Evolutionary conservation across 441 rosid genomes (phyloP), one percentile per base, ranked within the genome.

Genomic region (Brassica balearica): DNA sequence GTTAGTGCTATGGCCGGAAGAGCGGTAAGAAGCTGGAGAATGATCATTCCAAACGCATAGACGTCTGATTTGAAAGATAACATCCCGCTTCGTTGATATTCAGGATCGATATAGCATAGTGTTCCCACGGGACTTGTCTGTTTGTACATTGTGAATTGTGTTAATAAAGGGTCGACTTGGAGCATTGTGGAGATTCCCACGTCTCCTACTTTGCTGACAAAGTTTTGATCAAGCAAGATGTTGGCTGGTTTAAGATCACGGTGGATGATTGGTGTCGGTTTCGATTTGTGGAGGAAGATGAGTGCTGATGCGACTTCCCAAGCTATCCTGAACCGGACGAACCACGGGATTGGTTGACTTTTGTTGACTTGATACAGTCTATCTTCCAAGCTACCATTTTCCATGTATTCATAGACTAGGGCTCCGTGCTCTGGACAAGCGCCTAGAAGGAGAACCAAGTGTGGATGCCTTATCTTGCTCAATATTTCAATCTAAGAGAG

Each of bases 381-480:
- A 0, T 91, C 97, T 65, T 90, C 96, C 74, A 95, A 80, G 88
- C 92, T 91, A 68, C 98, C 98, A 14, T 91, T 94, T 81, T 91
- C 91, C 98, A 94, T 88, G 77, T 87, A 90, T 85, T 94, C 98
- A 1, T 92, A 94, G 63, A 91, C 88, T 65, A 94, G 84, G 71
- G 96, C 92, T 6, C 93, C 92, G 0, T 58, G 93, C 23, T 89
- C 94, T 2, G 84, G 86, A 71, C 98, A 95, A 38, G 99, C 99
- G 48, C 99, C 99, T 56, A 95, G 82, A 74, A 95, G 99, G 59
- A 91, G 92, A 72, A 95, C 93, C 85, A 95, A 80, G 88, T 95
- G 93, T 0, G 97, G 99, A 67, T 95, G 99, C 3, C 85, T 90
- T 68, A 89, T 88, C 82, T 84, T 92, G 87, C 94, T 91, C 87